phyloP scores from a whole-genome alignment of 2,329 filamentous ascomycete species.

The Neofusicoccum sp. region DNA sequence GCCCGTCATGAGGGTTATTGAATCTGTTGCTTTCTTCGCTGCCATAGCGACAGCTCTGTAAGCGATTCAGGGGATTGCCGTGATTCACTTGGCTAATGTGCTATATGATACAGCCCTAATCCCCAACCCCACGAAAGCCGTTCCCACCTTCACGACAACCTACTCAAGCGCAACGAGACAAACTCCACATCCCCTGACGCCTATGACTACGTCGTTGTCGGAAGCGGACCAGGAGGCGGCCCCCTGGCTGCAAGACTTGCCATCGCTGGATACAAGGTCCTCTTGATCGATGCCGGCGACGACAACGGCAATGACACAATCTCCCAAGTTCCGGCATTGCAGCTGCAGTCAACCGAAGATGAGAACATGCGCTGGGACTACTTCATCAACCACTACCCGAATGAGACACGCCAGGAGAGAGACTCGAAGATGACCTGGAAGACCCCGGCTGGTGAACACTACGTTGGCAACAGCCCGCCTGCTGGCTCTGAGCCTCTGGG shows the following conservation, averaged over 20 bases:
- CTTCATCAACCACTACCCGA: conserved; percentile 64
- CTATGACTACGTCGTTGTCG: conserved; percentile 67
- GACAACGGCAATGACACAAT: conserved; percentile 53
- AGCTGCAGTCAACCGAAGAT: conserved; percentile 59
- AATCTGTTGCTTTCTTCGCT: too few relatives aligned
- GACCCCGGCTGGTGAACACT: conserved; percentile 53
- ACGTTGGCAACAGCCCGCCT: conserved; percentile 58
- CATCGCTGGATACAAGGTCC: conserved; percentile 59
- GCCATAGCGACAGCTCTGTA: too few relatives aligned
- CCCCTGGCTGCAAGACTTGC: conserved; percentile 62
- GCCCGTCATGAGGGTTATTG: too few relatives aligned
- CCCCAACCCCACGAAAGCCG: too few relatives aligned
- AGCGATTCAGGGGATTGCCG: too few relatives aligned
- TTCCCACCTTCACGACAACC: too few relatives aligned
- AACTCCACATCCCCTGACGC: background rate
- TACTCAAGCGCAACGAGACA: too few relatives aligned
- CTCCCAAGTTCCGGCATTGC: conserved; percentile 58
- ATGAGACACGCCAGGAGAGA: conserved; percentile 56
- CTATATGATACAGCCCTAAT: too few relatives aligned
- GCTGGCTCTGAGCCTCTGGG: conserved; percentile 55
- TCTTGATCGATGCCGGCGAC: conserved; percentile 63
- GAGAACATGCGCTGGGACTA: conserved; percentile 63
- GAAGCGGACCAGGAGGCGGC: conserved; percentile 62
- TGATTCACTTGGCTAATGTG: too few relatives aligned
- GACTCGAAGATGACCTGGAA: conserved; percentile 64